Evolutionary conservation across 768 basidiomycete species (phyloP).

Genomic region (Strobilomyces echinocephalus): DNA sequence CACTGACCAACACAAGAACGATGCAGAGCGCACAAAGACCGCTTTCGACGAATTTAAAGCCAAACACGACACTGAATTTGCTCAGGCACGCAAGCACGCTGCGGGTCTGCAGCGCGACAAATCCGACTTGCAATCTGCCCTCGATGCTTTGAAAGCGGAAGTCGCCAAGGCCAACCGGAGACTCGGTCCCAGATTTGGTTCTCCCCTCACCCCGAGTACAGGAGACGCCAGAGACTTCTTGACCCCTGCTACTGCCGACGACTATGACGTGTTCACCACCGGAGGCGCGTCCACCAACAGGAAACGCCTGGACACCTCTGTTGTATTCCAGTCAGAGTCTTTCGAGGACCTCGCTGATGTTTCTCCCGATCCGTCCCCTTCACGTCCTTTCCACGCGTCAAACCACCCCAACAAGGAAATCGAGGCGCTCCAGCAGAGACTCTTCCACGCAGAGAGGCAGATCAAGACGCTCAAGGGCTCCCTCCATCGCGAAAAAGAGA

Average conservation of each 20-base stretch:
- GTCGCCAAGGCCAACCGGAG: conserved; percentile 58
- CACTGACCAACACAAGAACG: conserved; percentile 82
- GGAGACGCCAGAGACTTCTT: conserved; percentile 44
- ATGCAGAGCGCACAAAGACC: conserved; percentile 64
- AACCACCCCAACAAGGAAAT: conserved; percentile 79
- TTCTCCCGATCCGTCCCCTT: conserved; percentile 61
- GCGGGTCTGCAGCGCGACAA: conserved; percentile 90
- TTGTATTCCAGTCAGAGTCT: conserved; percentile 41
- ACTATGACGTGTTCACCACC: conserved; percentile 63
- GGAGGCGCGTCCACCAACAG: conserved; percentile 61
- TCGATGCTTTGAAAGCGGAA: conserved; percentile 76
- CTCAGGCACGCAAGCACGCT: conserved; percentile 81
- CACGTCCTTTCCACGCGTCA: conserved; percentile 59
- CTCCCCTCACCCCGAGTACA: conserved; percentile 65
- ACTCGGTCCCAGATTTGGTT: conserved; percentile 57
- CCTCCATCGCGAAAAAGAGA: conserved; percentile 78
- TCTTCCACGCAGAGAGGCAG: conserved; percentile 84
- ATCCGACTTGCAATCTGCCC: conserved; percentile 76
- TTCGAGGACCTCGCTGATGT: conserved; percentile 46
- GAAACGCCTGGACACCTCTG: conserved; percentile 51
- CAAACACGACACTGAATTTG: conserved; percentile 94
- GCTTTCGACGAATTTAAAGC: conserved; percentile 70
- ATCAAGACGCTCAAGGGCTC: conserved; percentile 77
- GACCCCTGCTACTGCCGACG: conserved; percentile 52
- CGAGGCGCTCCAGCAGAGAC: conserved; percentile 71